Evolutionary conservation across 139 green algal genomes (phyloP), one percentile per base, ranked within the genome.

Genomic region (Micractinium conductrix): DNA sequence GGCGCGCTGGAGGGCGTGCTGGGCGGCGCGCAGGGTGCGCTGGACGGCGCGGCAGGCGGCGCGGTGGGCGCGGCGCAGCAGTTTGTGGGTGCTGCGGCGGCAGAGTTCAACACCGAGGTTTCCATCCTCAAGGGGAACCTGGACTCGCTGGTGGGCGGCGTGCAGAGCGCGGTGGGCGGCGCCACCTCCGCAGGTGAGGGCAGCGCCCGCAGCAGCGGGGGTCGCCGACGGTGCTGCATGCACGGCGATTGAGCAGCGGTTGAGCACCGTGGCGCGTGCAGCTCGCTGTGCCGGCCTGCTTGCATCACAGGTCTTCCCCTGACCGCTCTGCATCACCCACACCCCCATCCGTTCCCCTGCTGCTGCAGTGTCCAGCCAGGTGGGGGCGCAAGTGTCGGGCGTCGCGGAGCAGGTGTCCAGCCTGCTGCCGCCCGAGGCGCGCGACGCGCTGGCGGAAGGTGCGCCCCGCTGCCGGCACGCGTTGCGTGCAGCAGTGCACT

Each of bases 311-410:
- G 14, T 30, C 17, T 37, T 6, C 60, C n/a, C n/a, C 22, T 68
- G 14, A 16, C 60, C 7, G 22, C 21, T 10, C 60, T 33, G 22
- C 60, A 37, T 21, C 17, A 21, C 60, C 26, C 17, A 21, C 60
- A 68, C 60, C 7, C 14, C n/a, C n/a, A n/a, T n/a, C n/a, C n/a
- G n/a, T n/a, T n/a, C n/a, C n/a, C n/a, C n/a, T n/a, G n/a, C n/a
- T 26, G 1, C 43, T 53, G 68, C 86, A 55, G 80, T 84, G 12
- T 76, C 65, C 28, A 53, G 30, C 43, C 86, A 89, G 86, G 79
- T 83, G 35, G 26, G 26, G 37, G 21, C 21, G 35, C 26, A 37
- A 35, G 74, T 81, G 50, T 30, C 50, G 37, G 74, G 50, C 74
- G 81, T 78, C 14, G 80, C 83, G 1, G 82, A 50, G 10, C 53